Conservation (phyloP, 2,329 filamentous ascomycete species). For the Fusarium sp. region DNA sequence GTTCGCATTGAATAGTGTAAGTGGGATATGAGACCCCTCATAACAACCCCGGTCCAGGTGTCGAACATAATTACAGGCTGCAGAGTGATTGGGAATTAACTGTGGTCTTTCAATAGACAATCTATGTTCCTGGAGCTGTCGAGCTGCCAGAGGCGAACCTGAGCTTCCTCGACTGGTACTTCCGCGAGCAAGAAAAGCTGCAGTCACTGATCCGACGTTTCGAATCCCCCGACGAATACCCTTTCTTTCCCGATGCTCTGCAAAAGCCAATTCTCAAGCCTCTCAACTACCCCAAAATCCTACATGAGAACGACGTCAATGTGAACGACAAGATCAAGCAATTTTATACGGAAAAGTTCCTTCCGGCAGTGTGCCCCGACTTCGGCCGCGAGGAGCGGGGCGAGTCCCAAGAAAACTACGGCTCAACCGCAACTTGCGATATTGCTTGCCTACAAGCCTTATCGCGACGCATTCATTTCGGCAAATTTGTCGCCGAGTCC, state of each 20-base stretch:
- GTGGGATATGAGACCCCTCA: constrained; percentile 21
- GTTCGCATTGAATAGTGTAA: constrained; percentile 82
- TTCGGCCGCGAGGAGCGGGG: constrained; percentile 83
- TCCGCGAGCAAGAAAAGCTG: constrained; percentile 87
- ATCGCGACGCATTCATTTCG: constrained; percentile 93
- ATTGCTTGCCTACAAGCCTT: constrained; percentile 91
- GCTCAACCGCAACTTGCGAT: constrained; percentile 90
- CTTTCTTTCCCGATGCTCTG: constrained; percentile 90
- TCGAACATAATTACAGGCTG: background rate
- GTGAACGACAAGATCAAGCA: constrained; percentile 89
- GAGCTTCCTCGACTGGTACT: constrained; percentile 94
- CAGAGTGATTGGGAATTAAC: constrained; percentile 29
- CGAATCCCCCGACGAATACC: constrained; percentile 95
- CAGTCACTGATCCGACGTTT: constrained; percentile 95
- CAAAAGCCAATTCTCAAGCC: constrained; percentile 87
- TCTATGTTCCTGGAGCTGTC: constrained; percentile 86
- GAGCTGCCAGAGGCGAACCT: constrained; percentile 78
- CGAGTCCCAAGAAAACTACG: constrained; percentile 94
- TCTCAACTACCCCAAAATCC: constrained; percentile 86
- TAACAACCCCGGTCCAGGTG: constrained; percentile 29
- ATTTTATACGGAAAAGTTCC: constrained; percentile 84
- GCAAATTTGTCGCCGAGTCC: constrained; percentile 96
- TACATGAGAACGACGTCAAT: constrained; percentile 90
- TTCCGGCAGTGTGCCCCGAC: constrained; percentile 85
- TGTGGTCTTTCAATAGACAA: constrained; percentile 62